Evolutionary conservation across 371 early-diverging fungal genomes (phyloP).

Genomic region (Mucor piriformis): DNA sequence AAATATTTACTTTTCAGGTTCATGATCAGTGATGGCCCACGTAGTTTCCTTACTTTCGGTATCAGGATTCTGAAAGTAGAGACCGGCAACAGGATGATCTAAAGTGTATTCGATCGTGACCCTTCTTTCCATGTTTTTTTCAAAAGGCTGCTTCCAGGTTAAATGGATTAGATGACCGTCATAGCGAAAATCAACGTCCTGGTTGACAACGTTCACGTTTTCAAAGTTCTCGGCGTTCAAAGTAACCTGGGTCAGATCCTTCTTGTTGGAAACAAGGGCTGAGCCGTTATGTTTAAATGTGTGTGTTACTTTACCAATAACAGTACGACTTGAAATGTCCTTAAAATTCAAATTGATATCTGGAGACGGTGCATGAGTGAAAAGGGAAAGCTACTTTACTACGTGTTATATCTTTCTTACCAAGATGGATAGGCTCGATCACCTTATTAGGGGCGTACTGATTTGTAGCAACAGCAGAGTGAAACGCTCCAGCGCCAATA

Average conservation of each 20-base stretch:
- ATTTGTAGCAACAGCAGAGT: slow-evolving; percentile 28
- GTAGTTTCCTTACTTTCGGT: not conserved
- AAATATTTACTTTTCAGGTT: slow-evolving; percentile 43
- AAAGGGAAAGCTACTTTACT: no score
- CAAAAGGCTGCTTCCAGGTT: slow-evolving; percentile 43
- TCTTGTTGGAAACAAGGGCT: slow-evolving; percentile 9
- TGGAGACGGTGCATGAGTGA: not conserved
- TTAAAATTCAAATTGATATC: slow-evolving; percentile 41
- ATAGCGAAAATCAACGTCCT: slow-evolving; percentile 27
- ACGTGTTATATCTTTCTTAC: no score
- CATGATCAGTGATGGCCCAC: slow-evolving; percentile 40
- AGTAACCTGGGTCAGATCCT: slow-evolving; percentile 16
- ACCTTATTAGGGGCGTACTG: slow-evolving; percentile 49
- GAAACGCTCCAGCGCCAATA: slow-evolving; percentile 11
- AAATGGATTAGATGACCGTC: slow-evolving; percentile 46
- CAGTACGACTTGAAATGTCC: slow-evolving; percentile 25
- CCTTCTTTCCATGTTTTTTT: slow-evolving; percentile 23
- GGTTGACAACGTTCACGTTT: slow-evolving; percentile 30
- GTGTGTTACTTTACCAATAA: slow-evolving; percentile 24
- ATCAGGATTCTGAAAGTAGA: slow-evolving; percentile 31
- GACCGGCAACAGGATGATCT: slow-evolving; percentile 45
- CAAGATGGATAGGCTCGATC: slow-evolving; percentile 46
- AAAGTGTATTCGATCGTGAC: slow-evolving; percentile 45
- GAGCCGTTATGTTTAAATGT: slow-evolving; percentile 36
- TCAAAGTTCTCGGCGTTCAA: slow-evolving; percentile 47